Conservation (phyloP, 108 stramenopile genomes). For the Skeletonema marinoi region DNA sequence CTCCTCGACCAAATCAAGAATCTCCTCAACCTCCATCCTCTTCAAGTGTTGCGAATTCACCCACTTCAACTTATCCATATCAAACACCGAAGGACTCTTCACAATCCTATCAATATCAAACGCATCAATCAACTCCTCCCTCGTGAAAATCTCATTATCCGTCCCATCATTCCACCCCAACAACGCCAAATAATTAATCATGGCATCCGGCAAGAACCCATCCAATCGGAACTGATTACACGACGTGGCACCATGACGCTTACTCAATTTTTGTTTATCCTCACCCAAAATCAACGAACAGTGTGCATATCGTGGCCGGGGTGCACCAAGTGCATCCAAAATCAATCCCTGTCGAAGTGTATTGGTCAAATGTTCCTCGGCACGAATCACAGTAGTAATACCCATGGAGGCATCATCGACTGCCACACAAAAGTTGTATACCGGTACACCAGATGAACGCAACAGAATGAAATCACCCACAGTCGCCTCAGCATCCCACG, state of each 20-base stretch:
- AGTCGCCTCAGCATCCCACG: slow-evolving; percentile 96
- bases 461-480: slow-evolving; percentile 97
- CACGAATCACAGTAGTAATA: slow-evolving; percentile 95
- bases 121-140: slow-evolving; percentile 93
- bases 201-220: slow-evolving; percentile 93
- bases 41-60: slow-evolving; percentile 95
- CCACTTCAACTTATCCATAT: slow-evolving; percentile 96
- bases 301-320: slow-evolving; percentile 93
- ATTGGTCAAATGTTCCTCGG: slow-evolving; percentile 98
- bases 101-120: slow-evolving; percentile 93
- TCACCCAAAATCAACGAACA: slow-evolving; percentile 97
- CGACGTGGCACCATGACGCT: slow-evolving; percentile 97
- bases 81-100: slow-evolving; percentile 94
- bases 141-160: slow-evolving; percentile 94
- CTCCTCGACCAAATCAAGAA: slow-evolving; percentile 73
- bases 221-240: slow-evolving; percentile 94
- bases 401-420: slow-evolving; percentile 97
- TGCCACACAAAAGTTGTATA: slow-evolving; percentile 99
- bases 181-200: slow-evolving; percentile 95
- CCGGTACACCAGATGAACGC: slow-evolving; percentile 91
- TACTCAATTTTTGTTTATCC: slow-evolving; percentile 95
- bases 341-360: slow-evolving; percentile 92
- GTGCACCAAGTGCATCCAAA: slow-evolving; percentile 87
- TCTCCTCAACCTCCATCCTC: slow-evolving; percentile 60
- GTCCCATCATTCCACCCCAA: slow-evolving; percentile 99